Evolutionary conservation across 225 moss, liverwort and hornwort species (phyloP), one percentile per base, ranked within the genome.

Genomic region (Sphagnum tenellum): DNA sequence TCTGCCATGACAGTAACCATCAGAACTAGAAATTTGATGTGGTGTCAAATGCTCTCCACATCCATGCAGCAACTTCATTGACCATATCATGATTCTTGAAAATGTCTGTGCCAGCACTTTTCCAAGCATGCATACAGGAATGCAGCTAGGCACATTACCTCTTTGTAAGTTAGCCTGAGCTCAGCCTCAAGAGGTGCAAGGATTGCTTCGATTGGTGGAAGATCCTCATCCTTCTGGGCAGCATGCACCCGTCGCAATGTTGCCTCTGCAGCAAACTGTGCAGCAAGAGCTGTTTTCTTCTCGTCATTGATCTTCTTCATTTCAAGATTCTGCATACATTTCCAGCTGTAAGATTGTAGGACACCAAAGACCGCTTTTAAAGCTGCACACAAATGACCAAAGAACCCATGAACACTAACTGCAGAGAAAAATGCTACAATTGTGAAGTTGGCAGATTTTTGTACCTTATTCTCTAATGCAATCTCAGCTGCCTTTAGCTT

Each of bases 181-280:
- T 73, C 68, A 45, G 67, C 67, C 63, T 73, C 68, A 4, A 73
- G 62, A 50, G 73, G 68, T 10, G 73, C 73, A 9, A 73, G 62
- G 9, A 73, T 73, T 47, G 61, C 73, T 45, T 73, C 68, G 48
- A 68, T 56, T 46, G 73, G 61, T 53, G 73, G 73, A 47, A 73
- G 56, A 62, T 73, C 73, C 12, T 73, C 62, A 51, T 73, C 73
- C 66, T 73, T 73, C 61, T 73, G 73, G 44, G 73, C 61, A 2
- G 73, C 68, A 49, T 73, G 68, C n/a, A 73, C 73, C 63, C 73
- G 67, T 7, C 68, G 73, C 14, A 73, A 49, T 5, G 67, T 73
- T 73, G 73, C 73, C 62, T 73, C 73, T 44, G 73, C 73, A 48
- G 73, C 73, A 68, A 48, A 63, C 56, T 73, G 71, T 60, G 71